Percentiles rank a stretch among this genome's conserved stretches.
phyloP scores from a whole-genome alignment of 2,329 filamentous ascomycete species.

The Drechslerella stenobrocha region DNA sequence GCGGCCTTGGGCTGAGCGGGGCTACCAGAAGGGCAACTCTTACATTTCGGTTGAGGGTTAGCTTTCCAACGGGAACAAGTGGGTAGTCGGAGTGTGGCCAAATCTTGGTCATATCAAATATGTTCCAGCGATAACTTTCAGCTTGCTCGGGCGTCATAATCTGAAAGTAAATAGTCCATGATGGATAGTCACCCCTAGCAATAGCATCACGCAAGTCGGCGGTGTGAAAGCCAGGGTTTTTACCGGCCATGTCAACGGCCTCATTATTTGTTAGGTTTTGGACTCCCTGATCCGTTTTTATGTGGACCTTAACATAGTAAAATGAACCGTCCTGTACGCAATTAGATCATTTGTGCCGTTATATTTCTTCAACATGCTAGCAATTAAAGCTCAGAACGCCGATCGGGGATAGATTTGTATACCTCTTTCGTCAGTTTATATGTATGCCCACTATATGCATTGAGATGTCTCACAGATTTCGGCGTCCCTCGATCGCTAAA shows the following conservation, averaged over 20 bases:
- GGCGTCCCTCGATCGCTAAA: constrained; percentile 70
- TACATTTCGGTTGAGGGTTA: constrained; percentile 68
- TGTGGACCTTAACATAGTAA: constrained; percentile 68
- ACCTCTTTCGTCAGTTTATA: constrained; percentile 65
- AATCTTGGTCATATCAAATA: constrained; percentile 71
- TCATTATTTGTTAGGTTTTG: constrained; percentile 65
- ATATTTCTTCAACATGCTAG: too few species aligned
- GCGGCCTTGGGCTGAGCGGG: too few species aligned
- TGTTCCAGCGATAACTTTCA: constrained; percentile 65
- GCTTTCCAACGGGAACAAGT: constrained; percentile 64
- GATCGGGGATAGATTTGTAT: not conserved
- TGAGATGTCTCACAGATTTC: constrained; percentile 68
- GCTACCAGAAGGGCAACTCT: not conserved
- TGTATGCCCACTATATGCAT: constrained; percentile 69
- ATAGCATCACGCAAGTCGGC: constrained; percentile 69
- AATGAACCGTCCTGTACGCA: constrained; percentile 64
- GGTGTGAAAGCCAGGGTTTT: constrained; percentile 67
- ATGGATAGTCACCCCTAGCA: constrained; percentile 64
- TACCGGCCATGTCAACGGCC: constrained; percentile 54
- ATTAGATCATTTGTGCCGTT: too few species aligned
- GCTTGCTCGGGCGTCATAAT: constrained; percentile 66
- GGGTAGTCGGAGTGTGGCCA: constrained; percentile 69
- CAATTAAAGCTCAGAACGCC: too few species aligned
- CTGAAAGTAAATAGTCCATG: constrained; percentile 69
- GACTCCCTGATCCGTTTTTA: constrained; percentile 66